Evolutionary conservation across 768 basidiomycete genomes (phyloP).

Genomic region (Grammothele lineata): DNA sequence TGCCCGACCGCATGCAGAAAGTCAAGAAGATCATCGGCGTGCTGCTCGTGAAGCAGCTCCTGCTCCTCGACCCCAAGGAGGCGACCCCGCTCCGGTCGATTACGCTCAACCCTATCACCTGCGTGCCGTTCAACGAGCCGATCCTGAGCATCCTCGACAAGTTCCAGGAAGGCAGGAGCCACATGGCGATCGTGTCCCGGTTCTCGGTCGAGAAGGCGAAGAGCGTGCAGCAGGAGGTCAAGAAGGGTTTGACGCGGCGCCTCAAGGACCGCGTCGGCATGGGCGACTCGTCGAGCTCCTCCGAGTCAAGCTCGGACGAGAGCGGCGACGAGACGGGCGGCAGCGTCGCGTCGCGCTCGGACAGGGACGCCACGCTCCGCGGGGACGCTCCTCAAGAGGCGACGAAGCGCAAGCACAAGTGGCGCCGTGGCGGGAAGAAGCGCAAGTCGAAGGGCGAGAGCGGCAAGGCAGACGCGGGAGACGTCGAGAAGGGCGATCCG

Average conservation of each 20-base stretch:
- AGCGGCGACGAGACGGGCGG: conserved; percentile 9
- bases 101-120: conserved; percentile 74
- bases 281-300: conserved; percentile 34
- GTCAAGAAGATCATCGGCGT: conserved; percentile 81
- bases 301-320: conserved; percentile 40
- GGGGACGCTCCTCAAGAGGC: conserved; percentile 12
- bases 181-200: conserved; percentile 84
- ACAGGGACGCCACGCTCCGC: conserved; percentile 20
- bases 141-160: conserved; percentile 75
- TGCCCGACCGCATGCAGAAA: conserved; percentile 25
- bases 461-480: conserved; percentile 19
- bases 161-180: conserved; percentile 82
- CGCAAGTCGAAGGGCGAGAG: conserved; percentile 7
- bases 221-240: conserved; percentile 74
- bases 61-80: conserved; percentile 82
- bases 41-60: conserved; percentile 70
- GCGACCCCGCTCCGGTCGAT: conserved; percentile 72
- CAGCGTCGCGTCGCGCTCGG: conserved; percentile 15
- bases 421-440: conserved; percentile 11
- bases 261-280: conserved; percentile 70
- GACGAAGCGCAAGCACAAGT: conserved; percentile 18
- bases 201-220: conserved; percentile 68
- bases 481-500: conserved; percentile 20
- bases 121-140: conserved; percentile 79
- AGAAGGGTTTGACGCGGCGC: conserved; percentile 69